These are phyloP conservation scores for Jackrogersella minutella DNA, from an alignment of 495 filamentous ascomycete genomes.

Conservation along the genomic window DNA sequence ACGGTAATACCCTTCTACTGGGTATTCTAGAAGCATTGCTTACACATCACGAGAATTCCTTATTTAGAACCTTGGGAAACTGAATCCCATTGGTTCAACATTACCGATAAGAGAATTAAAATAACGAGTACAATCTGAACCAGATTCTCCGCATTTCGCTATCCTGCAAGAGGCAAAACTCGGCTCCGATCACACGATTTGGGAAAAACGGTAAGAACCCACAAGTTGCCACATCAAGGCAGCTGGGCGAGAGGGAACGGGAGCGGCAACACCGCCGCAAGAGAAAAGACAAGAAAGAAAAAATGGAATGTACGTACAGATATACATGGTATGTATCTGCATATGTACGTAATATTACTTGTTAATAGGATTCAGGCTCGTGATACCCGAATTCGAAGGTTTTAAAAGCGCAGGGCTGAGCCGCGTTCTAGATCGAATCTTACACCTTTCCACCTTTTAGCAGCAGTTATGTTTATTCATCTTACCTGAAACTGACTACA, in stretches of 20 bases:
- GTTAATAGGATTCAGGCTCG: neutral
- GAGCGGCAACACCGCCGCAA: slow-evolving; percentile 2
- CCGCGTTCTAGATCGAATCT: too few relatives aligned
- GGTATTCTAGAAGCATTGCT: too few relatives aligned
- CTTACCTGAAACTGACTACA: neutral
- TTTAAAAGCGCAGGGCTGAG: neutral
- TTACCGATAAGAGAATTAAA: neutral
- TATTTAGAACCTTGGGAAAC: too few relatives aligned
- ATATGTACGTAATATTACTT: slow-evolving; percentile 15
- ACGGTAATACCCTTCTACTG: too few relatives aligned
- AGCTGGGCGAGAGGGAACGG: neutral
- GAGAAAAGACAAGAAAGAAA: too few relatives aligned
- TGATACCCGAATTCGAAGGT: slow-evolving; percentile 12
- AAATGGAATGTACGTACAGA: too few relatives aligned
- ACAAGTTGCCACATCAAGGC: too few relatives aligned
- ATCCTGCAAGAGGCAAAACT: slow-evolving; percentile 14
- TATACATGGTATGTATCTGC: too few relatives aligned
- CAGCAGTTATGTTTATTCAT: too few relatives aligned
- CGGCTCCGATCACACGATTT: slow-evolving; percentile 3
- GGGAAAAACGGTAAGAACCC: slow-evolving; percentile 13
- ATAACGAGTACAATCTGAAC: neutral
- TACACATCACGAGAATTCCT: too few relatives aligned
- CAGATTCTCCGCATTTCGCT: slow-evolving; percentile 24
- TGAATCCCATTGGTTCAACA: neutral
- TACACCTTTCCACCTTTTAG: too few relatives aligned